These are phyloP conservation scores for Aspergillus sp. DNA, from an alignment of 2,329 filamentous ascomycete species.

Conservation along the genomic window DNA sequence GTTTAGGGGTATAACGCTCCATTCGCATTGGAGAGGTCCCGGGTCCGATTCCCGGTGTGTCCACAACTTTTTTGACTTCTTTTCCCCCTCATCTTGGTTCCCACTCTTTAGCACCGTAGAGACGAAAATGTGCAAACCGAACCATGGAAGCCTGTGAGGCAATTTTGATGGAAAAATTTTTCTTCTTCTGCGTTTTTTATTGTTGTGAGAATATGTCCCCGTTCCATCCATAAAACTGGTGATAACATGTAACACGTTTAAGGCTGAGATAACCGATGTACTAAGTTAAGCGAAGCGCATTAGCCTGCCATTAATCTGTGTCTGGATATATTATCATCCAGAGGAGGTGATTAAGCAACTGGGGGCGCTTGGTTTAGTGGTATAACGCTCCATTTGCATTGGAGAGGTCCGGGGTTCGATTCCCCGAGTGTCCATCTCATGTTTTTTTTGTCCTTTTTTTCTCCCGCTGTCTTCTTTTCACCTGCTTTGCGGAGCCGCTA, in stretches of 20 bases:
- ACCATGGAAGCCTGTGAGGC: too few relatives aligned
- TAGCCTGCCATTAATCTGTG: too few relatives aligned
- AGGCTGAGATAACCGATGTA: too few relatives aligned
- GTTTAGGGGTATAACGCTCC: constrained; percentile 12
- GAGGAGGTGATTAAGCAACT: background rate
- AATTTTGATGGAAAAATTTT: too few relatives aligned
- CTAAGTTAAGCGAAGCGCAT: too few relatives aligned
- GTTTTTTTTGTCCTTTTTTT: background rate
- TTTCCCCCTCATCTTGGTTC: background rate
- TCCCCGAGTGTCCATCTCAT: constrained; percentile 5
- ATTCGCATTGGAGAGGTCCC: constrained; percentile 12
- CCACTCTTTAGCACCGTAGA: too few relatives aligned
- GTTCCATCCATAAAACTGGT: too few relatives aligned
- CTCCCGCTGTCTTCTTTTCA: background rate
- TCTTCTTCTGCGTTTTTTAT: too few relatives aligned
- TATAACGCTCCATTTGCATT: constrained; percentile 11
- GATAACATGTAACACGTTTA: too few relatives aligned
- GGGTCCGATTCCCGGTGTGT: constrained; percentile 11
- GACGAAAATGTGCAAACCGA: too few relatives aligned
- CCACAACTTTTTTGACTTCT: background rate
- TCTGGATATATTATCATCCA: background rate
- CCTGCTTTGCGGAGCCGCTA: background rate
- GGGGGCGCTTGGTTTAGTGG: constrained; percentile 5
- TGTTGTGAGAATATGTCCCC: too few relatives aligned
- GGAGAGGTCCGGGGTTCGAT: constrained; percentile 11